These are phyloP conservation scores for Prillingera fragicola DNA, from an alignment of 1,284 basidiomycete genomes.

Conservation along the genomic window DNA sequence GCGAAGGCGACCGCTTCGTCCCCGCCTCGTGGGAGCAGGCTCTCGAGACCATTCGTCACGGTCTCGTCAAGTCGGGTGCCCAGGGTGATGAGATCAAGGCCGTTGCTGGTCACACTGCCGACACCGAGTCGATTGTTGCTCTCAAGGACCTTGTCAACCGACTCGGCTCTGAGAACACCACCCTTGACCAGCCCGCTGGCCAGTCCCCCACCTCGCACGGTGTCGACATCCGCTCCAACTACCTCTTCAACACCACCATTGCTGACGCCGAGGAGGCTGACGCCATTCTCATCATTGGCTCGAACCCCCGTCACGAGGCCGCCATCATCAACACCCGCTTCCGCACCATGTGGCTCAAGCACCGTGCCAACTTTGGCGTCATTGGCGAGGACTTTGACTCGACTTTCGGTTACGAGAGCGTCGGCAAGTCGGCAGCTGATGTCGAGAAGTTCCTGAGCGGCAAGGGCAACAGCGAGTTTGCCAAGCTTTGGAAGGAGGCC, in stretches of 20 bases:
- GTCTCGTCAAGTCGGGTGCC: constrained; percentile 73
- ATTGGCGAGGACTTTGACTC: constrained; percentile 90
- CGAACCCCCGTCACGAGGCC: constrained; percentile 96
- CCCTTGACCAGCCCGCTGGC: constrained; percentile 70
- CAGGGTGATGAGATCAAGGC: constrained; percentile 94
- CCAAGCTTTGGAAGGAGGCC: constrained; percentile 79
- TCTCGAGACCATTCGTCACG: constrained; percentile 69
- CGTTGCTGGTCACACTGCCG: constrained; percentile 85
- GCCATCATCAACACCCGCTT: constrained; percentile 96
- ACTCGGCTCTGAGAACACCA: constrained; percentile 91
- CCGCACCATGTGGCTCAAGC: constrained; percentile 87
- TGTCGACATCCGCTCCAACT: constrained; percentile 90
- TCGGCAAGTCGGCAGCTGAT: constrained; percentile 74
- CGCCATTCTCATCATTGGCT: constrained; percentile 87
- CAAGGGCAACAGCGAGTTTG: constrained; percentile 61
- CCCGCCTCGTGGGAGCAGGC: constrained; percentile 91
- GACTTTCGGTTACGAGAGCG: constrained; percentile 86
- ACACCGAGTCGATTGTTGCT: constrained; percentile 88
- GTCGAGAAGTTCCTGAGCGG: constrained; percentile 73
- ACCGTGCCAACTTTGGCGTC: constrained; percentile 75
- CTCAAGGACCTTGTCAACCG: constrained; percentile 92
- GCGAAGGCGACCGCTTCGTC: constrained; percentile 88
- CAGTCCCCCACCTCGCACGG: constrained; percentile 65
- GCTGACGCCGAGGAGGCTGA: constrained; percentile 88
- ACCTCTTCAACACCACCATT: constrained; percentile 94